Base-by-base conservation (phyloP, 352 stramenopile species). In the Phytophthora foliorum region DNA sequence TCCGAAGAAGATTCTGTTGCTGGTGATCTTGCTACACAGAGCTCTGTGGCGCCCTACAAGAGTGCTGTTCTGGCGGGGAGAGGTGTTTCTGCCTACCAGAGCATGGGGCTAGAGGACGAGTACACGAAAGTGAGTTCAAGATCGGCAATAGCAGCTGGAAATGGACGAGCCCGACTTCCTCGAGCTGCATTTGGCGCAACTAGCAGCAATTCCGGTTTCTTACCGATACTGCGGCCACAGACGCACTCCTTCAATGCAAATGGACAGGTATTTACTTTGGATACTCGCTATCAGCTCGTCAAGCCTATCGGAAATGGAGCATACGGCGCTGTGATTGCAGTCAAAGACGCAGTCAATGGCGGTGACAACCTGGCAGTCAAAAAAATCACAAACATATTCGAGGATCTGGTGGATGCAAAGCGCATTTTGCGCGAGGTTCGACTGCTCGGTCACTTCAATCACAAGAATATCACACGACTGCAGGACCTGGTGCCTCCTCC, bases 401-500 rank as follows among this genome's bases (percentile, higher is more conserved):
- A 98, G 41, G 97, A 99, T 75, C 89, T 99, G 45, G 97, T 99
- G 53, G 98, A 99, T 78, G 98, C 97, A 16, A 99, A 99, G 75
- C 89, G 98, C 19, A 99, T 99, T 69, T 77, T 99, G 27, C 83
- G 97, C 14, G 97, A 99, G 71, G 95, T 99, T 61, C 78, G 88
- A 16, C 61, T 98, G 24, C 50, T 98, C 25, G 75, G 80, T 14
- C 88, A 95, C 50, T 93, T 98, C 89, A 72, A 82, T 22, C 90
- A 96, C 72, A 92, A 97, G 74, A 98, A 98, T 72, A 98, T 99
- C 71, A 97, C 99, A 17, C 67, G 78, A 17, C 83, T 99, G 63
- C 69, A 93, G 9, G 95, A 98, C 80, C 87, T 99, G 75, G 88
- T 95, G 75, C 89, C 93, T 19, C 95, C 97, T 38, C 80, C 77